A percentile compares a stretch with the other conserved stretches of the same genome.
Conservation (phyloP, 2,329 filamentous ascomycete genomes). For the Macrophomina phaseolina region DNA sequence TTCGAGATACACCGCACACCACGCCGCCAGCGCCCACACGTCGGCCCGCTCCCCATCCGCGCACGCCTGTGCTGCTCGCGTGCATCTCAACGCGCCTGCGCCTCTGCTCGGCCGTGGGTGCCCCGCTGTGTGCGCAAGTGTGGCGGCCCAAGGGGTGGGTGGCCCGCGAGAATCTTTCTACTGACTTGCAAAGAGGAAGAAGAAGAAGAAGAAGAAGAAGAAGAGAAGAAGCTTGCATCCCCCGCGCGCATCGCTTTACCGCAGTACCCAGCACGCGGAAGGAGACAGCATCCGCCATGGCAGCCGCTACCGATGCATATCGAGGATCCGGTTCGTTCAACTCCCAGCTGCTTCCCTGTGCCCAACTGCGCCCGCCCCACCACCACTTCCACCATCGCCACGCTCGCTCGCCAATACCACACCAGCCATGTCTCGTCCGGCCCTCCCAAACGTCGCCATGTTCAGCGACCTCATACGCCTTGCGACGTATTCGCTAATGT, state of each 20-base stretch:
- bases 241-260: slow-evolving; percentile 20
- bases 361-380: slow-evolving; percentile 28
- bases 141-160: slow-evolving; percentile 14
- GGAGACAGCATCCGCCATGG: slow-evolving; percentile 36
- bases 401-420: slow-evolving; percentile 23
- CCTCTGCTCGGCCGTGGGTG: slow-evolving; percentile 6
- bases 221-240: slow-evolving; percentile 23
- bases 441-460: slow-evolving; percentile 40
- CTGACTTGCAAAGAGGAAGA: neutral
- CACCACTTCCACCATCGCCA: slow-evolving; percentile 32
- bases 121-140: slow-evolving; percentile 3
- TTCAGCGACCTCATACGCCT: slow-evolving; percentile 33
- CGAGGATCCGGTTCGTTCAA: slow-evolving; percentile 42
- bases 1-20: slow-evolving; percentile 25
- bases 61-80: slow-evolving; percentile 22
- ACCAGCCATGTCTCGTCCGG: slow-evolving; percentile 30
- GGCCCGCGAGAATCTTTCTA: slow-evolving; percentile 28
- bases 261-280: slow-evolving; percentile 6
- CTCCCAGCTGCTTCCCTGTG: slow-evolving; percentile 26
- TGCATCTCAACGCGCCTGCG: slow-evolving; percentile 16
- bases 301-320: slow-evolving; percentile 44
- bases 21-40: slow-evolving; percentile 22
- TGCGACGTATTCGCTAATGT: slow-evolving; percentile 28
- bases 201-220: neutral
- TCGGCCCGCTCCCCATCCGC: slow-evolving; percentile 23